Evolutionary conservation across 2,329 filamentous ascomycete species (phyloP), one percentile per base, ranked within the genome.

Genomic region (Alternaria ventricosa): DNA sequence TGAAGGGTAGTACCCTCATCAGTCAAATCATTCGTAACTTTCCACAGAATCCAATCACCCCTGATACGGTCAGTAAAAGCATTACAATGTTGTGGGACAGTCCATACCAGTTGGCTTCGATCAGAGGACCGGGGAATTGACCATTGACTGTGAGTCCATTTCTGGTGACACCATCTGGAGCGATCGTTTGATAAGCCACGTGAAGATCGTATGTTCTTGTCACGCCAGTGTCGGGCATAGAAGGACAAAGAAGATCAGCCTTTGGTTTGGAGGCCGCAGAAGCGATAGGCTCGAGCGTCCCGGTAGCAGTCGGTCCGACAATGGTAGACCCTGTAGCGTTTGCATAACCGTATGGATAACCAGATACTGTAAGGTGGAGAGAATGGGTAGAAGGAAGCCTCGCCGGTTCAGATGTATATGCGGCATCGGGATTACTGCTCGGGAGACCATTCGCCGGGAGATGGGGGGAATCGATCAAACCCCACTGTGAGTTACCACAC

Each of bases 1-100:
- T 80, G 78, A 18, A 80, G 55, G 2, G 77, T 46, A 12, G 78
- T 80, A 10, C 78, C 78, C 51, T 80, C 77, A 36, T 75, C 67
- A 3, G 72, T 72, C 15, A 77, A 58, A 9, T 73, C 71, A 61
- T 80, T 80, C 1, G 67, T 75, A 25, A 74, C 65, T 49, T 67
- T 67, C 54, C 75, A 63, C 30, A 72, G 33, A 33, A 78, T 71
- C 68, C 68, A 74, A 23, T 78, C 73, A 30, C 75, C 75, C 72
- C 72, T 75, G 46, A 12, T n/a, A 10, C 11, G 18, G 44, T 72
- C 25, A 70, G 60, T 23, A n/a, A 3, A 28, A 18, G 23, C 5
- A 22, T 6, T 13, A 10, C 13, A 22, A n/a, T 5, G 10, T 9
- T 43, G 8, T 9, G 7, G 2, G 13, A 44, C 13, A 25, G 2